phyloP scores from a whole-genome alignment of 2,329 filamentous ascomycete species.

The Diaporthe citriasiana region DNA sequence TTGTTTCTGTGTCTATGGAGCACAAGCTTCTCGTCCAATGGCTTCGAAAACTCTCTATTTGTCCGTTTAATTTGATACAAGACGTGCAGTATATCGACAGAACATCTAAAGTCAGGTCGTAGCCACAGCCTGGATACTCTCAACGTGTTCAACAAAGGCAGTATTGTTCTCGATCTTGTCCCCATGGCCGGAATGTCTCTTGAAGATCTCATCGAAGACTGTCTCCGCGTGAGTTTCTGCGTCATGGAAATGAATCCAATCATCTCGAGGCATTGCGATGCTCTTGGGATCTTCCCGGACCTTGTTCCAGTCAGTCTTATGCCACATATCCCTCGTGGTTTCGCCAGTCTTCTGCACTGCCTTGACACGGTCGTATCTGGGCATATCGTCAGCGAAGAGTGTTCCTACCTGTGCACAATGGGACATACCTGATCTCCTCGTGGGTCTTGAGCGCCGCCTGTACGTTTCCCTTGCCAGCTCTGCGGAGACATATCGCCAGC shows the following conservation, averaged over 20 bases:
- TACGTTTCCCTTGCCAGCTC: constrained; percentile 54
- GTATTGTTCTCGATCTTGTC: neutral
- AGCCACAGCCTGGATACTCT: constrained; percentile 2
- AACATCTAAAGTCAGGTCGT: neutral
- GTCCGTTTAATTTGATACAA: neutral
- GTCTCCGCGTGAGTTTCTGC: constrained; percentile 61
- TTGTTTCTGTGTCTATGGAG: too few relatives aligned
- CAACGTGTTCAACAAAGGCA: constrained; percentile 7
- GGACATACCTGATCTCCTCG: constrained; percentile 56
- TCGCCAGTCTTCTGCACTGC: constrained; percentile 66
- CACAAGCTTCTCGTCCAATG: neutral
- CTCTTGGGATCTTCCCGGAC: constrained; percentile 62
- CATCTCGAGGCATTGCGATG: constrained; percentile 63
- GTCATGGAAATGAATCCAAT: constrained; percentile 67
- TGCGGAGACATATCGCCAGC: constrained; percentile 60
- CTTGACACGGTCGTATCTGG: constrained; percentile 60
- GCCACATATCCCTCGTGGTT: constrained; percentile 66
- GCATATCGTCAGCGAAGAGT: constrained; percentile 1
- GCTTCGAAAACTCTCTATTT: neutral
- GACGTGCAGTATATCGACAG: neutral
- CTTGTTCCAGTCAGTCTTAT: constrained; percentile 66
- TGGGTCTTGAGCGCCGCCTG: constrained; percentile 58
- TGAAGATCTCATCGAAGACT: constrained; percentile 53
- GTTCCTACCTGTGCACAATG: rapidly evolving
- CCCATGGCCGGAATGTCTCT: constrained; percentile 44